Base-by-base conservation (phyloP, 2,329 filamentous ascomycete species). In the Cadophora sp. region DNA sequence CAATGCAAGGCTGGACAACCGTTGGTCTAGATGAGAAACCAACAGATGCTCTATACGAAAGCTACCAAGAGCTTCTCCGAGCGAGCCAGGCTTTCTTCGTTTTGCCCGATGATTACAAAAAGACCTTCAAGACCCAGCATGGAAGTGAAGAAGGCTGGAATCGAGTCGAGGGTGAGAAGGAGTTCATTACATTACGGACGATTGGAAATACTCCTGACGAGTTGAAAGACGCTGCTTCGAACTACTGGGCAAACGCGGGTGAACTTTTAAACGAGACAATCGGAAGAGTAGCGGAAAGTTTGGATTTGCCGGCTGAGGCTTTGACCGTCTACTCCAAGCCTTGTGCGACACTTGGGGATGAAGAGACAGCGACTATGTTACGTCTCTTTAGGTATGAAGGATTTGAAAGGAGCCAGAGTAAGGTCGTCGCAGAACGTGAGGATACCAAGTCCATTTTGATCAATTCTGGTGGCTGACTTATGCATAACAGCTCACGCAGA, bases 91-190 rank as follows among this genome's bases (percentile, higher is more conserved):
- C 37, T 14, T 76, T 75, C 59, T 76, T 76, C 37, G 67, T 71
- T 48, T 68, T 73, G 12, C 71, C 75, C 0, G 27, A 22, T 22
- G 56, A 66, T 3, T 65, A 74, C n/a, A 76, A 76, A 27, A 22
- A 71, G 22, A 64, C 11, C 1, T 76, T 71, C 43, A 69, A 64
- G 53, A 73, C 74, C 4, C 60, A 60, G 24, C 51, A 61, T 6
- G 74, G 71, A 7, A 73, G 66, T 31, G 72, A 76, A 50, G 73
- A 74, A 51, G 75, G 74, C 5, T 76, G 74, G 72, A 72, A 59
- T 46, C 46, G 62, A 43, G 68, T 75, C 12, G 68, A 71, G n/a
- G 74, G 75, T 14, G 75, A 76, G 53, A 76, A 76, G 14, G 71
- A 76, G 61, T 74, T 74, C 24, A 73, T 76, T 22, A 75, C 75